Base-by-base conservation (phyloP, 805 yeast genomes). In the Saturnispora hagleri region DNA sequence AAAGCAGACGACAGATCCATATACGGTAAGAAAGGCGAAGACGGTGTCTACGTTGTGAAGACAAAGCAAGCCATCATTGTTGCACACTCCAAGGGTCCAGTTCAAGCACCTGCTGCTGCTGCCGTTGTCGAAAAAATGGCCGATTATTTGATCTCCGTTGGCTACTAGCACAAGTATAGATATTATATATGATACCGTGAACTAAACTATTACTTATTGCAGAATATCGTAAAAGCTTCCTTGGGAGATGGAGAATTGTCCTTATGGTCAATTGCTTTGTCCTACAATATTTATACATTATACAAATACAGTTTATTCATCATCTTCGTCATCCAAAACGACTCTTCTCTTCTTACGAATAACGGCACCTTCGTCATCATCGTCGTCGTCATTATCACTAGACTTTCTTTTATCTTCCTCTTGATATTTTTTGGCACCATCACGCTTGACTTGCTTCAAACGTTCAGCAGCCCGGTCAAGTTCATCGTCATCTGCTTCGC, bases 61-160 rank as follows among this genome's bases (percentile, higher is more conserved):
- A 89, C 98, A 51, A 87, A 82, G 65, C 98, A 91, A 71, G 89
- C 97, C 31, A 81, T 93, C 52, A 71, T 93, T 64, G 72, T 93
- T 61, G 97, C 93, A n/a, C 98, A 93, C 69, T 93, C 93, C 67
- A 93, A 95, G 15, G 80, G 86, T 12, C 90, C 90, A 51, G 85
- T 87, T 46, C 91, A 84, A 68, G 88, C 98, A 33, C 97, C 96
- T 60, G 96, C 88, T 66, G 98, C 98, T 50, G 86, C 97, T 54
- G 81, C 85, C 63, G 86, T 90, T 57, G 96, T 91, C 52, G 99
- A 93, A 70, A 91, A 89, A 65, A 77, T 93, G 73, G 98, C 96
- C 46, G 98, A 93, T 68, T 90, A 93, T 66, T 78, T 93, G 71
- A 89, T 91, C 66, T 75, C 89, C 62, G 91, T 86, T 51, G 86